Conservation (phyloP, 1,284 basidiomycete genomes). For the Austroboletus niveus region DNA sequence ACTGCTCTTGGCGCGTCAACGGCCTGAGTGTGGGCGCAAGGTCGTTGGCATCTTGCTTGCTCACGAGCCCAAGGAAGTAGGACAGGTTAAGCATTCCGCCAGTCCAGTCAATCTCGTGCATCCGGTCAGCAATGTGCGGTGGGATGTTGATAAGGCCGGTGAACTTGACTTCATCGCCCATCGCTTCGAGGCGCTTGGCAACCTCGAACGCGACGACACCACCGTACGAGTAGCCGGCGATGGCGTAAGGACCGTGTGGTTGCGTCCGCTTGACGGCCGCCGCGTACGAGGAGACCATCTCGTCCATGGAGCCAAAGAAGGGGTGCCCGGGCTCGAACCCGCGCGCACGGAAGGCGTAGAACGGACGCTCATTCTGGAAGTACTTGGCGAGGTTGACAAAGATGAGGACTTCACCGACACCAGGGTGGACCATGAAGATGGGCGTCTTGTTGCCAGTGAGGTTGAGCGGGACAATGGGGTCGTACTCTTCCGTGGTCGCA, state of each 20-base stretch:
- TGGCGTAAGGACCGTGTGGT: constrained; percentile 43
- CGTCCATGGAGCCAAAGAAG: constrained; percentile 38
- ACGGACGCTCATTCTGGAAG: constrained; percentile 39
- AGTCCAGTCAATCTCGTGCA: constrained; percentile 42
- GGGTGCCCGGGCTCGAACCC: constrained; percentile 42
- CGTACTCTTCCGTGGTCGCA: constrained; percentile 23
- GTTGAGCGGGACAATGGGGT: constrained; percentile 39
- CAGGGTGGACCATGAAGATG: constrained; percentile 40
- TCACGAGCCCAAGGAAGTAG: constrained; percentile 31
- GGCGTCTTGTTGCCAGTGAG: constrained; percentile 41
- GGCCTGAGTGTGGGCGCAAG: constrained; percentile 22
- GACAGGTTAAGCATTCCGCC: constrained; percentile 39
- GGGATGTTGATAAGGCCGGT: constrained; percentile 44
- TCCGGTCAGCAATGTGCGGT: constrained; percentile 41
- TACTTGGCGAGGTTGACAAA: constrained; percentile 45
- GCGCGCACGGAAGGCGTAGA: constrained; percentile 44
- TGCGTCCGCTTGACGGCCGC: constrained; percentile 36
- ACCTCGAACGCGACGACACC: constrained; percentile 49
- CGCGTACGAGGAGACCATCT: constrained; percentile 44
- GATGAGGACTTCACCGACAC: constrained; percentile 37
- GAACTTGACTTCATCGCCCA: constrained; percentile 39
- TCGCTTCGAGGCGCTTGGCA: constrained; percentile 38
- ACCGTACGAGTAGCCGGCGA: constrained; percentile 51
- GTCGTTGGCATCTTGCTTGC: constrained; percentile 23
- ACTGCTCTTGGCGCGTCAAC: constrained; percentile 24